Evolutionary conservation across 192 early-diverging fungal genomes (phyloP).

Genomic region (Lunasporangiospora selenospora): DNA sequence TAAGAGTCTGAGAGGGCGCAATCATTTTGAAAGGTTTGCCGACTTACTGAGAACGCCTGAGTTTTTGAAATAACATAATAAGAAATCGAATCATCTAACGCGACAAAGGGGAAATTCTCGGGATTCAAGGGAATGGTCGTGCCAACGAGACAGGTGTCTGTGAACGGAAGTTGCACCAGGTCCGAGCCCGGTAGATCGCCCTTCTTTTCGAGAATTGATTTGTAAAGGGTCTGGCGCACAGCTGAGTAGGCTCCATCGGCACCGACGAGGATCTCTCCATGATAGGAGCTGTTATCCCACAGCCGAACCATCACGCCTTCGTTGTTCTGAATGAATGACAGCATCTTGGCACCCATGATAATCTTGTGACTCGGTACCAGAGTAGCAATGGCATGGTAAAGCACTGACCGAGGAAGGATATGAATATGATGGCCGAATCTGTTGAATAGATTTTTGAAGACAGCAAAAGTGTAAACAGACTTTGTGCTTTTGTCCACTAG

Average conservation of each 20-base stretch:
- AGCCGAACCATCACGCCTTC: background rate
- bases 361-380: background rate
- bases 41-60: background rate
- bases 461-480: no score
- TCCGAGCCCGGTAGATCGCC: background rate
- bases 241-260: no score
- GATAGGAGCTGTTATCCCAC: background rate
- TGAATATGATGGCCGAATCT: background rate
- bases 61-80: background rate
- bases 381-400: background rate
- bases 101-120: background rate
- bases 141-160: slow-evolving; percentile 19
- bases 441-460: background rate
- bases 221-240: no score
- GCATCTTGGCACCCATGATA: background rate
- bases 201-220: no score
- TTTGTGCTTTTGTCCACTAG: background rate
- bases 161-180: background rate
- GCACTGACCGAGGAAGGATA: background rate
- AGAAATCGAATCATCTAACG: background rate
- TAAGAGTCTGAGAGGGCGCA: no score
- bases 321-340: background rate
- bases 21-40: background rate
- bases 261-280: background rate
- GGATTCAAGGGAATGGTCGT: slow-evolving; percentile 14